Conservation (phyloP, 768 basidiomycete species). For the Scleroderma citrinum region DNA sequence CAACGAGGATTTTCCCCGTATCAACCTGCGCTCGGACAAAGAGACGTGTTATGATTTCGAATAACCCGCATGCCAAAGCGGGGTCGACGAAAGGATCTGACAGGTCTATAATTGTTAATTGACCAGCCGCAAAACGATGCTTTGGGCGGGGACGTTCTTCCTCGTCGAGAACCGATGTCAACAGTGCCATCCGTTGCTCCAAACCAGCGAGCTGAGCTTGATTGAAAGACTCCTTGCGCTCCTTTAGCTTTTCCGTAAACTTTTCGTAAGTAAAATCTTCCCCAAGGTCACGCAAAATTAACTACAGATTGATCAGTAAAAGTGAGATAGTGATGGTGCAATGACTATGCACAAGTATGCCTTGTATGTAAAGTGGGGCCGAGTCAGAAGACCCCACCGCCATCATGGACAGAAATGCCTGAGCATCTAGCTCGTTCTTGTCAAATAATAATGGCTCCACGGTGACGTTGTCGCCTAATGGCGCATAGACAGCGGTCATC, state of each 20-base stretch:
- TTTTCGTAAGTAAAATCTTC: conserved; percentile 47
- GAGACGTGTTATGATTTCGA: conserved; percentile 60
- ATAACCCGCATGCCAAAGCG: conserved; percentile 59
- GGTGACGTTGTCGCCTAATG: conserved; percentile 40
- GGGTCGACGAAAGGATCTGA: conserved; percentile 72
- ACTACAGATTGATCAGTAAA: conserved; percentile 37
- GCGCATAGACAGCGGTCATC: conserved; percentile 49
- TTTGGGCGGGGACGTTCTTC: conserved; percentile 17
- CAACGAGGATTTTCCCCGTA: conserved; percentile 63
- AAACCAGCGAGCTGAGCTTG: conserved; percentile 48
- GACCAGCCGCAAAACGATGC: conserved; percentile 47
- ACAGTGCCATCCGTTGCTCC: conserved; percentile 56
- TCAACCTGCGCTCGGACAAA: conserved; percentile 56
- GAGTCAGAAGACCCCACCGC: conserved; percentile 54
- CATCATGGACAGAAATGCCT: conserved; percentile 73
- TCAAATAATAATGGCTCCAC: conserved; percentile 52
- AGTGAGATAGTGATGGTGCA: background rate
- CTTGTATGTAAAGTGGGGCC: conserved; percentile 66
- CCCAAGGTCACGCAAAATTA: conserved; percentile 59
- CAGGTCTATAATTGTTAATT: conserved; percentile 62
- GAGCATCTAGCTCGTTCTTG: conserved; percentile 58
- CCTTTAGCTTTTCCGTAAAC: conserved; percentile 44
- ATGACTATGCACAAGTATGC: conserved; percentile 47
- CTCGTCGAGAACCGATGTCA: conserved; percentile 60
- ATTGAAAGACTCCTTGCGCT: conserved; percentile 49